These are phyloP conservation scores for Cryptomeria japonica DNA, from an alignment of 75 land plant genomes.

Conservation along the genomic window DNA sequence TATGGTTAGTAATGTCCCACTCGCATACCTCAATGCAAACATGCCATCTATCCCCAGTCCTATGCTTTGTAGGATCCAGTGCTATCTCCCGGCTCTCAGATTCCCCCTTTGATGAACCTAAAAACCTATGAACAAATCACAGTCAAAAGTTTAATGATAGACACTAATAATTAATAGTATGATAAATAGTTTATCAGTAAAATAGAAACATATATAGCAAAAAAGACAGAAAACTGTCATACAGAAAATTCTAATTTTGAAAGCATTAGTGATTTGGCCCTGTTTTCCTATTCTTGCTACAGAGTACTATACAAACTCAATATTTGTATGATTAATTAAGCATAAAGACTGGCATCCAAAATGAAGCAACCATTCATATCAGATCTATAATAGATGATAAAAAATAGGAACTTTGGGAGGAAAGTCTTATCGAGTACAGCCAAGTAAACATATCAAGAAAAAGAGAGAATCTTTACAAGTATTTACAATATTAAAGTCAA, in stretches of 20 bases:
- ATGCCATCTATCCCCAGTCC: slow-evolving; percentile 91
- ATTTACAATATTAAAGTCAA: not conserved
- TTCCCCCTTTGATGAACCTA: slow-evolving; percentile 4
- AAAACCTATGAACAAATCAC: not conserved
- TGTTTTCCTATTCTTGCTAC: not conserved
- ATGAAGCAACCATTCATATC: not conserved
- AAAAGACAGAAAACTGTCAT: not conserved
- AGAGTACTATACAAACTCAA: not conserved
- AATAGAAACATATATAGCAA: not conserved
- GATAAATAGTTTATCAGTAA: not conserved
- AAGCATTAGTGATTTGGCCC: not conserved
- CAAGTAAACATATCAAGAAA: not conserved
- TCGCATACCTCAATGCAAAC: slow-evolving; percentile 72
- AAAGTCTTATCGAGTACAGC: not conserved
- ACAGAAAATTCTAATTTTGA: too few relatives aligned
- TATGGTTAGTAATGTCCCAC: not conserved
- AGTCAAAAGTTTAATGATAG: not conserved
- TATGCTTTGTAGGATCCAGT: slow-evolving; percentile 65
- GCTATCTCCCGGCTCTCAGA: slow-evolving; percentile 49
- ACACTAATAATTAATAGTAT: not conserved
- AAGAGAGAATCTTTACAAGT: not conserved
- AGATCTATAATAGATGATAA: not conserved
- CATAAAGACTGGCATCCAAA: not conserved
- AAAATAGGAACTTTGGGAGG: not conserved
- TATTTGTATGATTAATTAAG: not conserved